phyloP scores from a whole-genome alignment of 495 filamentous ascomycete genomes.

The Hypoxylon crocopeplum region DNA sequence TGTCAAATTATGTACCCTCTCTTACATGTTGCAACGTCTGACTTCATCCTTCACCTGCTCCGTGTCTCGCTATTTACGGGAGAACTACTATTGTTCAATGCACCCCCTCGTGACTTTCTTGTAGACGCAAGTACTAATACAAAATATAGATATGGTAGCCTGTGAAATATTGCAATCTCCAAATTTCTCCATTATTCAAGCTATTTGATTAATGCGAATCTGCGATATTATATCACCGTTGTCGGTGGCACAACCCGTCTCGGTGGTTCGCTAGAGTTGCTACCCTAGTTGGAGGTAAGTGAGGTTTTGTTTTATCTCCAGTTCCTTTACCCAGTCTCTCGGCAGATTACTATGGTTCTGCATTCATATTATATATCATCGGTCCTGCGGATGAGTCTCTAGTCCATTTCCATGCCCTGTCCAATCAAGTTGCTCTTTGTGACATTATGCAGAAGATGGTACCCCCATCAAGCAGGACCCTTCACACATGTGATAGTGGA shows the following conservation, averaged over 20 bases:
- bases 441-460: constrained; percentile 30
- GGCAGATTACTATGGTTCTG: constrained; percentile 46
- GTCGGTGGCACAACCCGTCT: constrained; percentile 11
- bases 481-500: constrained; percentile 38
- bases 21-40: constrained; percentile 10
- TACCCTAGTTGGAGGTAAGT: constrained; percentile 36
- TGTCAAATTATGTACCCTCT: constrained; percentile 21
- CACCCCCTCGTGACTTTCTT: constrained; percentile 11
- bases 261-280: constrained; percentile 13
- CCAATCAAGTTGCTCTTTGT: constrained; percentile 47
- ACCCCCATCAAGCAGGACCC: constrained; percentile 15
- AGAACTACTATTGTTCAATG: constrained; percentile 8
- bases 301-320: constrained; percentile 26
- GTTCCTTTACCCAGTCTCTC: constrained; percentile 40
- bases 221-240: constrained; percentile 17
- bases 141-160: constrained; percentile 12
- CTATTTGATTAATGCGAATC: constrained; percentile 13
- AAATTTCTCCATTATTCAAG: constrained; percentile 7
- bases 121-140: constrained; percentile 29
- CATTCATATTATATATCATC: constrained; percentile 44
- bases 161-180: constrained; percentile 9
- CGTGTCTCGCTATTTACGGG: constrained; percentile 9
- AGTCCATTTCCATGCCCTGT: constrained; percentile 37
- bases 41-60: constrained; percentile 24
- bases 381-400: constrained; percentile 53